Base-by-base conservation (phyloP, 768 basidiomycete genomes). In the Russula foetens region DNA sequence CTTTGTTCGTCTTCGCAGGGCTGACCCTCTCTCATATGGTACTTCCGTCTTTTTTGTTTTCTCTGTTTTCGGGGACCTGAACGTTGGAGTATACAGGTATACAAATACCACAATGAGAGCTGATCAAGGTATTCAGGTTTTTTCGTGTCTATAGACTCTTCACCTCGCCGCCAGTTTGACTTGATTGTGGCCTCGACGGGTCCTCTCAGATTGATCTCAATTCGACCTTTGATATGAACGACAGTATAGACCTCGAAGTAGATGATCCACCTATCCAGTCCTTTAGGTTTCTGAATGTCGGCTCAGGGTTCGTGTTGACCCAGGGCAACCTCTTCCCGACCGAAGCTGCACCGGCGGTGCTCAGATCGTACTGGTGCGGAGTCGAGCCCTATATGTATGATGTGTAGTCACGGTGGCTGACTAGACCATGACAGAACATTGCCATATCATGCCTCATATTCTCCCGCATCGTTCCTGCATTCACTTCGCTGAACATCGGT, bases 381-480 rank as follows among this genome's bases (percentile, higher is more conserved):
- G 11, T n/a, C n/a, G 28, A 24, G 26, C 35, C 35, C 35, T 35
- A 35, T 12, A 35, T 35, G 6, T 35, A 50, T 24, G 43, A 43
- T 7, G 12, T 14, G 17, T 33, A 8, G 9, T 39, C 14, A 14
- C 11, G 1, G 7, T 19, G 41, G 9, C 54, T 50, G 43, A 54
- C n/a, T 3, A n/a, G 28, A 35, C n/a, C 14, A 19, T 44, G 21
- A 17, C 43, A 61, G 74, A 87, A 86, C 63, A 76, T 89, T 56
- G 75, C 82, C 2, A 66, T 84, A 8, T 88, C 87, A 11, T n/a
- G n/a, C n/a, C n/a, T n/a, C n/a, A n/a, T n/a, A n/a, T 88, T 90
- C 70, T 86, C 85, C 8, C 85, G 82, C 63, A 86, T 90, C 51
- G 77, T 90, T 0, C 84, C 85, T 0, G 80, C 84, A 2, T 85